Percentiles rank a stretch among this genome's conserved stretches.
Conservation (phyloP, 805 yeast genomes). For the Saturnispora quitensis region DNA sequence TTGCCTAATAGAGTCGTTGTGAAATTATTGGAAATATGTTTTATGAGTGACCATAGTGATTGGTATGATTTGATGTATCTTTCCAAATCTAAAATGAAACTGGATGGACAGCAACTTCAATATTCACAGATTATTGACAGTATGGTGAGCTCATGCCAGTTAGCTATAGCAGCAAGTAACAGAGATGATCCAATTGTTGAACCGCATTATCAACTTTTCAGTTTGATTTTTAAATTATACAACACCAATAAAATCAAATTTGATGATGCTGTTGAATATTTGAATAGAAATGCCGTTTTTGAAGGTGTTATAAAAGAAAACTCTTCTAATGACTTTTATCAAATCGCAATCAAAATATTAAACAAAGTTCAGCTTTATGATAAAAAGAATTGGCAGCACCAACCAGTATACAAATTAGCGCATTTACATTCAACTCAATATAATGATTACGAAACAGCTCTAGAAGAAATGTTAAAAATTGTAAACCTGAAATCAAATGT, state of each 20-base stretch:
- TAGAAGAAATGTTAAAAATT: conserved; percentile 51
- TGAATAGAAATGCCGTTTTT: conserved; percentile 32
- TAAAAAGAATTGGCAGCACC: conserved; percentile 87
- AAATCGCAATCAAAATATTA: conserved; percentile 37
- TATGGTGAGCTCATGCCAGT: conserved; percentile 35
- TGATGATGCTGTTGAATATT: conserved; percentile 29
- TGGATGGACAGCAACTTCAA: conserved; percentile 20
- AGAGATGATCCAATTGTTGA: conserved; percentile 57
- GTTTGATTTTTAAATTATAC: conserved; percentile 49
- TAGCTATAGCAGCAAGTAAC: conserved; percentile 31
- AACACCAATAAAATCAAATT: conserved; percentile 28
- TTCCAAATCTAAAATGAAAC: conserved; percentile 50
- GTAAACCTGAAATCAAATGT: conserved; percentile 58
- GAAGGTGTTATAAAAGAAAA: conserved; percentile 7
- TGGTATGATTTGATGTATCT: conserved; percentile 58
- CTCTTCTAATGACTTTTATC: conserved; percentile 23
- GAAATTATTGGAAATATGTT: conserved; percentile 32
- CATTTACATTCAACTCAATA: conserved; percentile 47
- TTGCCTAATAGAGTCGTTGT: conserved; percentile 13
- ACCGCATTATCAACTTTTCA: conserved; percentile 63
- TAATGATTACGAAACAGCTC: conserved; percentile 44
- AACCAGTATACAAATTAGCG: conserved; percentile 69
- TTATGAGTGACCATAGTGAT: conserved; percentile 34
- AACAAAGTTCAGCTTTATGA: conserved; percentile 46
- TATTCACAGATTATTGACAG: conserved; percentile 30